Base-by-base conservation (phyloP, 805 yeast species). In the Kodamaea kakaduensis region DNA sequence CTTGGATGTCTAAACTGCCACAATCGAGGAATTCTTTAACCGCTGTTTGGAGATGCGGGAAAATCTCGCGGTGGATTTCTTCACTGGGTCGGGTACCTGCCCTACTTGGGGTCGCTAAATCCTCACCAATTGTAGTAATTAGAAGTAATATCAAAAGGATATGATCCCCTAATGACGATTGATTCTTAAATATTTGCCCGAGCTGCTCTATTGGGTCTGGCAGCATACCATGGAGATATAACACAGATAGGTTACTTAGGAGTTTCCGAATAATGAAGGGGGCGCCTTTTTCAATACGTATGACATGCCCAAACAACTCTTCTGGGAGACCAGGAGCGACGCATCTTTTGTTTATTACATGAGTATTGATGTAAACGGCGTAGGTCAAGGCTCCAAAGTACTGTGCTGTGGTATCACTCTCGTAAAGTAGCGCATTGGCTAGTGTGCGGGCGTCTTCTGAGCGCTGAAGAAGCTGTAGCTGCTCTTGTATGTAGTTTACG, bases 301-400 rank as follows among this genome's bases (percentile, higher is more conserved):
- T 16, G 20, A 37, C 32, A 29, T 30, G 32, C 9, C 25, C 36
- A 10, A 42, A 24, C 6, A 42, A 12, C 24, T 33, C 45, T 5
- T 36, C n/a, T n/a, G n/a, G n/a, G n/a, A n/a, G n/a, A n/a, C n/a
- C n/a, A n/a, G n/a, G n/a, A n/a, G n/a, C n/a, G n/a, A 9, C 31
- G 7, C 6, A 41, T 12, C 13, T 31, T 27, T n/a, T 18, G 24
- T 15, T 31, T 25, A 6, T 28, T 10, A 24, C 34, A 20, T 41
- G 38, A 9, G 45, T 51, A 40, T 74, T 76, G 28, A 82, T 56
- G 43, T 71, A 64, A 4, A 86, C 93, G 0, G 86, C 73, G 40
- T 76, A 78, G 0, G 95, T 86, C 38, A 84, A 67, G 0, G 94
- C 95, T 0, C 95, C 96, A 49, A 86, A 81, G 53, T 81, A 86